These are phyloP conservation scores for Piper betle DNA, from an alignment of 164 flowering plant genomes.

Conservation along the genomic window DNA sequence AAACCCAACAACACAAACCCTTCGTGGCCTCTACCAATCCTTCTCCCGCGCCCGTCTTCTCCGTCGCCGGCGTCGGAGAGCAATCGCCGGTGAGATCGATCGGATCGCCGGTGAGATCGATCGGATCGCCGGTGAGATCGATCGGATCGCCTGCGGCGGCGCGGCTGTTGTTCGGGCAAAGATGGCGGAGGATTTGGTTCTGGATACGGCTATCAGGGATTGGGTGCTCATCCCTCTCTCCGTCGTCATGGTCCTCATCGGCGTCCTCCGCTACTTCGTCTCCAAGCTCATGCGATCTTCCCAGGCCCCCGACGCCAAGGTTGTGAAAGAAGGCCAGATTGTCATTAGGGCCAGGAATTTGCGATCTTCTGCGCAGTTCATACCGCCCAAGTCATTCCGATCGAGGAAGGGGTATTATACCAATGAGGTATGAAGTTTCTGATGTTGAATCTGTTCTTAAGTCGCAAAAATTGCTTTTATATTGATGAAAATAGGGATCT, in stretches of 20 bases:
- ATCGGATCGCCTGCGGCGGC: too few species aligned
- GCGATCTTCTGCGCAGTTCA: slow-evolving; percentile 64
- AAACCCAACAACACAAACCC: too few species aligned
- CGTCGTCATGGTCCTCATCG: slow-evolving; percentile 90
- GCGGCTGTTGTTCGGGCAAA: too few species aligned
- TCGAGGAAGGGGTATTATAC: slow-evolving; percentile 57
- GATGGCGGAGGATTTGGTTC: slow-evolving; percentile 96
- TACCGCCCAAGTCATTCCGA: slow-evolving; percentile 75
- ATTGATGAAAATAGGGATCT: background rate
- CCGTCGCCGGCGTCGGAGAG: too few species aligned
- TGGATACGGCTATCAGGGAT: slow-evolving; percentile 93
- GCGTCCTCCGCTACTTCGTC: slow-evolving; percentile 83
- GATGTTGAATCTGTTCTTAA: background rate
- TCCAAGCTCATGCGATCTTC: slow-evolving; percentile 85
- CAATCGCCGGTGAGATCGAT: too few species aligned
- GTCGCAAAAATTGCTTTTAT: background rate
- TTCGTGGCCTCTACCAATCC: too few species aligned
- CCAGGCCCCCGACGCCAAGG: slow-evolving; percentile 65
- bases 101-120: too few species aligned
- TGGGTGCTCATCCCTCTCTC: slow-evolving; percentile 97
- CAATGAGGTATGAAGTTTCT: slow-evolving; percentile 51
- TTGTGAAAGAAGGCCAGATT: slow-evolving; percentile 90
- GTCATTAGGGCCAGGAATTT: slow-evolving; percentile 83
- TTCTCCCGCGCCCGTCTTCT: too few species aligned
- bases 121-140: too few species aligned